Base-by-base conservation (phyloP, 805 yeast genomes). In the Candida nitratophila region DNA sequence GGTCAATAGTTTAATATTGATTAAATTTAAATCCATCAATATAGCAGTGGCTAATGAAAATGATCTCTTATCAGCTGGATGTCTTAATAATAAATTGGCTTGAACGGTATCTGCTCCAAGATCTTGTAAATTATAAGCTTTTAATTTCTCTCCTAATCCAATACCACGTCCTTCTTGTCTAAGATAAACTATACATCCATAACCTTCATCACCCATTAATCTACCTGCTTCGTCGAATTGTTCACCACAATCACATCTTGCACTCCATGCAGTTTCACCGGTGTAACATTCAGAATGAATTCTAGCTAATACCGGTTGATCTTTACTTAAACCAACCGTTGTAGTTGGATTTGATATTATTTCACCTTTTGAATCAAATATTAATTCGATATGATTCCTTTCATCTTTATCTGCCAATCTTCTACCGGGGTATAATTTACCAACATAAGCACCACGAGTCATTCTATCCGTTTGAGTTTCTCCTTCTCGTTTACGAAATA, bases 121-220 rank as follows among this genome's bases (percentile, higher is more conserved):
- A 66, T 93, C 99, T 69, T 93, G 99, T 51, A 93, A 70, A 60
- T 93, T 93, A 65, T 93, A 93, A 2, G 98, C 98, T 65, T 93
- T 93, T 52, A 93, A 74, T 65, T 93, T 93, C 60, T 93, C 99
- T 27, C 97, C 96, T n/a, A 93, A 71, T 7, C 99, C 99, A 47
- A 93, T 93, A 17, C 99, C 99, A 47, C 99, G 80, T 43, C 99
- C 99, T 64, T 93, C 99, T 65, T 93, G 99, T 57, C 99, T 78
- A 50, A 93, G 69, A 61, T 93, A 93, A 2, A 93, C 98, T 41
- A 93, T 89, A 54, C 96, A 90, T 20, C 99, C 99, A 51, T 81
- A 84, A 16, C 96, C 96, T 40, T 73, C 74, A 45, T 74, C 69
- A 7, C 96, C 96, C 91, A 93, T 93, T 37, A 88, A 64, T 49